These are phyloP conservation scores for Abrus pulchellus DNA, from an alignment of 306 rosid genomes.

Conservation along the genomic window DNA sequence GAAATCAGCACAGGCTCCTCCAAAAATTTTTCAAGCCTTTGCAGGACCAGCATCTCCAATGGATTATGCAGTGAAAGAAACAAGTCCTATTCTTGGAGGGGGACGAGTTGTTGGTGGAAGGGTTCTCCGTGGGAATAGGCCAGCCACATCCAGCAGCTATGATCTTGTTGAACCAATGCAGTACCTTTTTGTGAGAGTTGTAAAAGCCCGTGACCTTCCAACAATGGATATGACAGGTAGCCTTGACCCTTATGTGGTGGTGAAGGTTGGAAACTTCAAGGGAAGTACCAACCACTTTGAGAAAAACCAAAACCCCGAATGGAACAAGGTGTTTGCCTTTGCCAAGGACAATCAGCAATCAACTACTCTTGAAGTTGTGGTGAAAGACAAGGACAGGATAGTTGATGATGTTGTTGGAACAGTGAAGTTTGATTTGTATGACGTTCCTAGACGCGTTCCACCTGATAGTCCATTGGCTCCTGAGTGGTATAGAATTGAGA, in stretches of 20 bases:
- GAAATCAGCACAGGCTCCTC: constrained; percentile 61
- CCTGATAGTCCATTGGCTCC: constrained; percentile 98
- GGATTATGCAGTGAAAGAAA: constrained; percentile 78
- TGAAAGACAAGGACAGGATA: constrained; percentile 74
- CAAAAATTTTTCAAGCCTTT: constrained; percentile 55
- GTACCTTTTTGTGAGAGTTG: constrained; percentile 86
- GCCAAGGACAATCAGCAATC: constrained; percentile 69
- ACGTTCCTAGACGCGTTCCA: constrained; percentile 78
- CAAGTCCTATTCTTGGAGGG: constrained; percentile 91
- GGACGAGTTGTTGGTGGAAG: constrained; percentile 82
- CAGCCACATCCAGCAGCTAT: constrained; percentile 70
- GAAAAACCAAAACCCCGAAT: constrained; percentile 81
- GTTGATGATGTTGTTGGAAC: constrained; percentile 82
- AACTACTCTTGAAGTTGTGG: constrained; percentile 66
- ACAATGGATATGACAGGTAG: constrained; percentile 83
- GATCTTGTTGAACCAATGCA: constrained; percentile 90
- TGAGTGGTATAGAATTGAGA: constrained; percentile 82
- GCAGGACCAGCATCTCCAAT: constrained; percentile 58
- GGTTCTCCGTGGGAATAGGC: constrained; percentile 55
- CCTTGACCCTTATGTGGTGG: constrained; percentile 92
- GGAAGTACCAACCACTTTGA: constrained; percentile 74
- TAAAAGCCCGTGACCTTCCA: constrained; percentile 93
- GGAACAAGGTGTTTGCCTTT: constrained; percentile 95
- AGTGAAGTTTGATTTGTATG: constrained; percentile 70
- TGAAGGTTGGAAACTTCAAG: constrained; percentile 83